These are phyloP conservation scores for Dentipellis sp. DNA, from an alignment of 768 basidiomycete genomes.

Conservation along the genomic window DNA sequence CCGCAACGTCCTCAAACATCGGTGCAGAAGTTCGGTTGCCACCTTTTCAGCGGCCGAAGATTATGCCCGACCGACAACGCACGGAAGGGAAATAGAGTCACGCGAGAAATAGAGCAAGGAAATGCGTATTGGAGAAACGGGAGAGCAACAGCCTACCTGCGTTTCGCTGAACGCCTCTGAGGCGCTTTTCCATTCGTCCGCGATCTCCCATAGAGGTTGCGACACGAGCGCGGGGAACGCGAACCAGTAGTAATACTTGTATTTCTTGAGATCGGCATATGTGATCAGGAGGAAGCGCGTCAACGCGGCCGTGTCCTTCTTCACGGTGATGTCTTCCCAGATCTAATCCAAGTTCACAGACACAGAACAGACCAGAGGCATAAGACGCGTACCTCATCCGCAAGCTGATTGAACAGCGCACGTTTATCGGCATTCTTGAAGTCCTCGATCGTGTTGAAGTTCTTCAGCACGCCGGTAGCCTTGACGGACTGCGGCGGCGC, in stretches of 20 bases:
- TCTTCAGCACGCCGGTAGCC: conserved; percentile 69
- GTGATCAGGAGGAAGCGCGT: conserved; percentile 85
- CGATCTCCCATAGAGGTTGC: conserved; percentile 86
- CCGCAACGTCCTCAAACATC: too few relatives aligned
- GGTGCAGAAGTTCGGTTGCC: too few relatives aligned
- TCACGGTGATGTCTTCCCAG: conserved; percentile 51
- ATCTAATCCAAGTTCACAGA: conserved; percentile 36
- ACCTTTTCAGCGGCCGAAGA: too few relatives aligned
- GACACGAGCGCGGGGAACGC: conserved; percentile 88
- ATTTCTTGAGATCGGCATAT: conserved; percentile 96
- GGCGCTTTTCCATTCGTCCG: conserved; percentile 50
- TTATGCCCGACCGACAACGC: too few relatives aligned
- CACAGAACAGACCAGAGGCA: background rate
- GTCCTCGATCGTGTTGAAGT: conserved; percentile 96
- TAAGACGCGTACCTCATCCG: conserved; percentile 46
- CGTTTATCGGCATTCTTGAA: conserved; percentile 88
- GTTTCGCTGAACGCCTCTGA: conserved; percentile 32
- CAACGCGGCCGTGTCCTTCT: conserved; percentile 45
- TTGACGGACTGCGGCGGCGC: conserved; percentile 38
- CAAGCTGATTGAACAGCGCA: conserved; percentile 67
- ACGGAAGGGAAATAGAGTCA: background rate
- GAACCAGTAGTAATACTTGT: conserved; percentile 98
- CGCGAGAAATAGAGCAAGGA: background rate
- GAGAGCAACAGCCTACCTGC: conserved; percentile 26
- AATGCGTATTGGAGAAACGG: background rate